A percentile compares a stretch with the other conserved stretches of the same genome.
These are phyloP conservation scores for Hanseniaspora occidentalis DNA, from an alignment of 805 yeast genomes.

Conservation along the genomic window DNA sequence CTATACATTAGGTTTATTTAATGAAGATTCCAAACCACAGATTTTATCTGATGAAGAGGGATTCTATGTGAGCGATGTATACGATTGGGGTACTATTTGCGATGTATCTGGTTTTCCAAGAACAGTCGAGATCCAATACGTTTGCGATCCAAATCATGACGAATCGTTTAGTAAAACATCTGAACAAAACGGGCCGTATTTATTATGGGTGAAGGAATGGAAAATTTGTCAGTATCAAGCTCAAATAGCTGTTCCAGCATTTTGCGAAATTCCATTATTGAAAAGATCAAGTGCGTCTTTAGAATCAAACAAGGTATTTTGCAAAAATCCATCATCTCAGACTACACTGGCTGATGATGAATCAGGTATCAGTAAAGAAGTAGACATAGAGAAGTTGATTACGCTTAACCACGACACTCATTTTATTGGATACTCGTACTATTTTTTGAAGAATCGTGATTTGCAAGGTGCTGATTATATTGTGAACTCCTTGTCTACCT, in stretches of 20 bases:
- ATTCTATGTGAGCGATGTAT: constrained; percentile 21
- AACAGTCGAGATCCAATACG: constrained; percentile 40
- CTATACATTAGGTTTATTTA: not conserved
- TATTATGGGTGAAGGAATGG: constrained; percentile 36
- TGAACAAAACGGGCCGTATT: constrained; percentile 8
- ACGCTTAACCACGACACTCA: not conserved
- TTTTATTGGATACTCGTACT: not conserved
- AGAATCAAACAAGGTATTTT: not conserved
- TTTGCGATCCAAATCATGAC: constrained; percentile 33
- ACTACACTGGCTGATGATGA: not conserved
- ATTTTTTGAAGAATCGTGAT: not conserved
- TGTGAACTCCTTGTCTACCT: not conserved
- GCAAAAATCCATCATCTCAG: not conserved
- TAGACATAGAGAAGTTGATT: not conserved
- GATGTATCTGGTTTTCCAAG: constrained; percentile 45
- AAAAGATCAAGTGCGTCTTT: constrained; percentile 8
- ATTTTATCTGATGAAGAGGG: constrained; percentile 22
- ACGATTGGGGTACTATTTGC: constrained; percentile 45
- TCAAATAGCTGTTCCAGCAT: constrained; percentile 34
- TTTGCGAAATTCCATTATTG: constrained; percentile 31
- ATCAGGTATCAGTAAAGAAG: not conserved
- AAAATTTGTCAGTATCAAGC: constrained; percentile 47
- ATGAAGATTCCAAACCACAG: not conserved
- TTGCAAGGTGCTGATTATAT: not conserved
- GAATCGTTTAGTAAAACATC: constrained; percentile 14